Evolutionary conservation across 768 basidiomycete genomes (phyloP).

Genomic region (Lepiota subincarnata): DNA sequence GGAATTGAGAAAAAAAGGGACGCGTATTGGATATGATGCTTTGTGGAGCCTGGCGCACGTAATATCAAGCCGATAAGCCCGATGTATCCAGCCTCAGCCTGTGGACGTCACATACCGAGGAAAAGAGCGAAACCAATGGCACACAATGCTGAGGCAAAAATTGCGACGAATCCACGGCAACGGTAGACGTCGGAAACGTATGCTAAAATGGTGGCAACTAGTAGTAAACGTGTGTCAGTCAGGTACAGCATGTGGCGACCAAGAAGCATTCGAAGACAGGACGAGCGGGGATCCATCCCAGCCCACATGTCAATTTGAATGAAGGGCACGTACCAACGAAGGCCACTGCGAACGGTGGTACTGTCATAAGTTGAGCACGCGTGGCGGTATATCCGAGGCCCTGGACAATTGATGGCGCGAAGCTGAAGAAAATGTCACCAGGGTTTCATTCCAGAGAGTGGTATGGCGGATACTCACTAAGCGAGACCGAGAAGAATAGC

Average conservation of each 20-base stretch:
- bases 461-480: constrained; percentile 32
- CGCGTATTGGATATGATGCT: constrained; percentile 42
- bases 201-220: constrained; percentile 33
- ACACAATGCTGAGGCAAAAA: constrained; percentile 39
- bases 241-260: not conserved
- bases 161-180: constrained; percentile 44
- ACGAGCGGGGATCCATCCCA: not conserved
- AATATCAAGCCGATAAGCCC: not conserved
- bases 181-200: constrained; percentile 50
- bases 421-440: constrained; percentile 32
- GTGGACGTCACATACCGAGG: constrained; percentile 33
- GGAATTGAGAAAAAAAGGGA: constrained; percentile 53
- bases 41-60: constrained; percentile 26
- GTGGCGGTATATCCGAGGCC: constrained; percentile 53
- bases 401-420: constrained; percentile 69
- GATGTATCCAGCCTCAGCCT: not conserved
- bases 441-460: not conserved
- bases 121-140: constrained; percentile 54
- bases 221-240: not conserved
- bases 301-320: not conserved
- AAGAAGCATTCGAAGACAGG: not conserved
- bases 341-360: constrained; percentile 49
- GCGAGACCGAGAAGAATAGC: constrained; percentile 44
- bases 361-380: constrained; percentile 58
- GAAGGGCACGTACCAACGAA: constrained; percentile 38